Percentiles rank a stretch among this genome's conserved stretches.
Conservation (phyloP, 1,284 basidiomycete species). For the Takashimella tepidaria region DNA sequence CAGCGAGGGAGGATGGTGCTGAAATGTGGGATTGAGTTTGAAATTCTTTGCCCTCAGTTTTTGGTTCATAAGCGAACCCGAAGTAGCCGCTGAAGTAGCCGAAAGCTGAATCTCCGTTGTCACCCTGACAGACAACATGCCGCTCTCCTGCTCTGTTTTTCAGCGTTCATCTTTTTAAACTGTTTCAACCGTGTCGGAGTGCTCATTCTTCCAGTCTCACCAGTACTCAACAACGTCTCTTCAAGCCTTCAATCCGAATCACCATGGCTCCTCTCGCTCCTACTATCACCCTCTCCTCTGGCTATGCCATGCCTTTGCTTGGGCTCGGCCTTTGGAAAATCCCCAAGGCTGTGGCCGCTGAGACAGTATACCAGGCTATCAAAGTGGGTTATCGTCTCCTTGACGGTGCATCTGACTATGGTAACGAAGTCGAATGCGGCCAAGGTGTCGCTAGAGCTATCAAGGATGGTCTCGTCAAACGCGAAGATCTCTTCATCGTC, state of each 20-base stretch:
- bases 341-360: constrained; percentile 14
- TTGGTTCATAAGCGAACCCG: background rate
- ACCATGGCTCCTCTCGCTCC: background rate
- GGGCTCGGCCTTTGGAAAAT: constrained; percentile 31
- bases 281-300: constrained; percentile 4
- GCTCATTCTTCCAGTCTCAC: background rate
- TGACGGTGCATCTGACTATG: constrained; percentile 48
- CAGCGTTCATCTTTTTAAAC: background rate
- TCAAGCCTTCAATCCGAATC: too few species aligned
- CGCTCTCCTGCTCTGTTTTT: too few species aligned
- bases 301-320: constrained; percentile 11
- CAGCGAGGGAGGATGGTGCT: too few species aligned
- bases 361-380: constrained; percentile 49
- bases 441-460: constrained; percentile 57
- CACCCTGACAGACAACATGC: too few species aligned
- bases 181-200: background rate
- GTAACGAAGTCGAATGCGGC: constrained; percentile 57
- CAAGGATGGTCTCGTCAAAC: constrained; percentile 53
- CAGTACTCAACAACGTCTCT: background rate
- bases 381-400: constrained; percentile 50
- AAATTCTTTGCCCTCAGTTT: too few species aligned
- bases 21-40: too few species aligned
- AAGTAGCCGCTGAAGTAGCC: background rate
- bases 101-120: too few species aligned
- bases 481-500: constrained; percentile 56